Base-by-base conservation (phyloP, 805 yeast genomes). In the Torulaspora quercuum region DNA sequence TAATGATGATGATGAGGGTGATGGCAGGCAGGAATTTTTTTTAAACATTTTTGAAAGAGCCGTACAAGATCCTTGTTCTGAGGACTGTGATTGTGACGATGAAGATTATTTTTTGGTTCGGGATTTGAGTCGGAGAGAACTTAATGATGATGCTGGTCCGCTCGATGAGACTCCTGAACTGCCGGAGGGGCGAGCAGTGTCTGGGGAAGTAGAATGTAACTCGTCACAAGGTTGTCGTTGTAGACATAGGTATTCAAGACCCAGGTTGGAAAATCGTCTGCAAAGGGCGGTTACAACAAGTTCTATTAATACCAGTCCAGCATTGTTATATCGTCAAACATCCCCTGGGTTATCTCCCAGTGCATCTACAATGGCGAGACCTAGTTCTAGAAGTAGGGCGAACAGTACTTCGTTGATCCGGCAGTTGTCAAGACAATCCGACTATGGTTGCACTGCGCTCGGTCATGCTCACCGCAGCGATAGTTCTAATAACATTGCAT, bases 51-150 rank as follows among this genome's bases (percentile, higher is more conserved):
- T 56, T 29, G 61, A 56, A 36, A 44, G 55, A 38, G 41, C 57
- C 23, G 52, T 53, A 11, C 53, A 52, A 41, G 50, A 54, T 42
- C 53, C 55, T 29, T 35, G 58, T 41, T 33, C 50, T 33, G 43
- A 39, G 40, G 46, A 51, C 40, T 56, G 63, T 46, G 55, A 50
- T 45, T 36, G 26, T 9, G 53, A 44, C 13, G 51, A 46, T 17
- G 50, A 42, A 10, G 24, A 33, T 15, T 39, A 29, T 33, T 39
- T 25, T 18, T 21, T n/a, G 14, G n/a, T n/a, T n/a, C n/a, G n/a
- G n/a, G n/a, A n/a, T n/a, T n/a, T 15, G 11, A 16, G 7, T 6
- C 29, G 18, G 37, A 46, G 42, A 46, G 19, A 13, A 16, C 10
- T 41, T n/a, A n/a, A n/a, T n/a, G 25, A 41, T 17, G 15, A 58